phyloP scores from a whole-genome alignment of 495 filamentous ascomycete species.

The Halenospora varia region DNA sequence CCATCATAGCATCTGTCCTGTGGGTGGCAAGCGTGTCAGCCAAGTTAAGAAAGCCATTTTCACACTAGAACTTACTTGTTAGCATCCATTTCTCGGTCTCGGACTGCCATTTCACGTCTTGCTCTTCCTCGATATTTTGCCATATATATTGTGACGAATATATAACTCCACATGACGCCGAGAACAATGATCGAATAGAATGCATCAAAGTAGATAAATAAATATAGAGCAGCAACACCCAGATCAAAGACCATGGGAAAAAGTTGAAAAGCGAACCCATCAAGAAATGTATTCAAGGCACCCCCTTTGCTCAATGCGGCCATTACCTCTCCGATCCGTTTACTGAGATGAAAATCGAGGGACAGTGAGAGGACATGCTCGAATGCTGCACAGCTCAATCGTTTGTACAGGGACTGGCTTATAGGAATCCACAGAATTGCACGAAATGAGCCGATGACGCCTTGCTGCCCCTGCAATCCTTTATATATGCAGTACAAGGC shows the following conservation, averaged over 20 bases:
- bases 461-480: slow-evolving; percentile 12
- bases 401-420: slow-evolving; percentile 5
- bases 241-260: slow-evolving; percentile 14
- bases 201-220: slow-evolving; percentile 11
- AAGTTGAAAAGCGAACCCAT: slow-evolving; percentile 10
- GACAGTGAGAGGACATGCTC: slow-evolving; percentile 9
- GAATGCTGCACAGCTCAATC: slow-evolving; percentile 12
- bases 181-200: slow-evolving; percentile 12
- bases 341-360: slow-evolving; percentile 15
- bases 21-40: background rate
- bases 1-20: slow-evolving; percentile 13
- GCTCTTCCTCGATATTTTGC: slow-evolving; percentile 6
- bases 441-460: slow-evolving; percentile 7
- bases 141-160: slow-evolving; percentile 14
- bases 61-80: slow-evolving; percentile 5
- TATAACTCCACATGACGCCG: slow-evolving; percentile 12
- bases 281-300: slow-evolving; percentile 13
- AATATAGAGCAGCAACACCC: slow-evolving; percentile 4
- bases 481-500: slow-evolving; percentile 8
- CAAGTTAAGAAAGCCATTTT: slow-evolving; percentile 2
- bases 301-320: slow-evolving; percentile 11
- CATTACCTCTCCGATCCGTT: slow-evolving; percentile 12
- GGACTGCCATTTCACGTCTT: slow-evolving; percentile 11
- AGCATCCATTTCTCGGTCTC: slow-evolving; percentile 13
- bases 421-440: slow-evolving; percentile 14